Evolutionary conservation across 305 asterid species (phyloP), one percentile per base, ranked within the genome.

Genomic region (Fraxinus albicans): DNA sequence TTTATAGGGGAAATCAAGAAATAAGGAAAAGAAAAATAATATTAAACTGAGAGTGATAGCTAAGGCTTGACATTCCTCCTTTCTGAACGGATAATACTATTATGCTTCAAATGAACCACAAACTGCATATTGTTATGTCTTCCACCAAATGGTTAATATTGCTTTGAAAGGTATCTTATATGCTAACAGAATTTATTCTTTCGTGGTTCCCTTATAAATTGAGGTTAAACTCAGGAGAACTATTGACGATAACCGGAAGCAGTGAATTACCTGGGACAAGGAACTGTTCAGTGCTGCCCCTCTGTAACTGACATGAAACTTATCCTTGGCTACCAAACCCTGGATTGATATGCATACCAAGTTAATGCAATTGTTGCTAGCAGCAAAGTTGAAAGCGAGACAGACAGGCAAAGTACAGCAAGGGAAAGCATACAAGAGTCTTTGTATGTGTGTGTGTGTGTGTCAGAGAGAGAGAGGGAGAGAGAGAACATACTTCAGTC

Each of bases 321-420:
- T 93, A 89, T 96, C 98, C 90, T 95, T 96, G 6, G 98, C 99
- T 77, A 96, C 93, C 89, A 96, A 86, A 78, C 99, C 99, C 99
- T 96, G 72, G 21, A 88, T 29, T 77, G 25, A 75, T 44, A 79
- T 3, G 75, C 60, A 60, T n/a, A 84, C 58, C 74, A 47, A 77
- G 82, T 87, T 77, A 79, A 76, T 27, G 31, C 79, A 13, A 55
- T 76, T 38, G 77, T 72, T 67, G 65, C 63, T 27, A 79, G 50
- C 35, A 55, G 42, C 29, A 29, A 67, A 13, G 4, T 27, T 67
- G 25, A 84, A 63, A 67, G 83, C 12, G 6, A 73, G 60, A 3
- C 34, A 47, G 8, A 67, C 0, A 8, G 31, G 10, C 4, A 12
- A 21, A 60, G 29, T 21, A n/a, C 31, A 60, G 31, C 12, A 21